Percentiles rank a stretch among this genome's conserved stretches.
These are phyloP conservation scores for Mycogone perniciosa DNA, from an alignment of 2,329 filamentous ascomycete genomes.

Conservation along the genomic window DNA sequence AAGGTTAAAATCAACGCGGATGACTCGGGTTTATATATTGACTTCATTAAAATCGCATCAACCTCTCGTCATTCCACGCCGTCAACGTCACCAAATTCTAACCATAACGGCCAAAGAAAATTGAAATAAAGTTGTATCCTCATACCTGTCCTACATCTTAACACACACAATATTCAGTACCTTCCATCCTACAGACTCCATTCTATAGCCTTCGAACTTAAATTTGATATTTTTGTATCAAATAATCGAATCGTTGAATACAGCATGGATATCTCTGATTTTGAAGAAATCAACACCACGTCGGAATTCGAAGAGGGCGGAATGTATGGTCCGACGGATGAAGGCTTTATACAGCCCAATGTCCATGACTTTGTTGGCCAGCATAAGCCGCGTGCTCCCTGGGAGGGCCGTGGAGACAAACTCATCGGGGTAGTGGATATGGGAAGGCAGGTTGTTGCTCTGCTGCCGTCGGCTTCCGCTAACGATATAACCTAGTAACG, in stretches of 20 bases:
- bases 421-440: conserved; percentile 31
- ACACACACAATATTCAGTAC: too few species aligned
- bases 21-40: too few species aligned
- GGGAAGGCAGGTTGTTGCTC: conserved; percentile 22
- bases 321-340: background rate
- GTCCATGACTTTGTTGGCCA: background rate
- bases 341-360: background rate
- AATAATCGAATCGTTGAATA: background rate
- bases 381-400: conserved; percentile 19
- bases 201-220: too few species aligned
- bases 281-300: conserved; percentile 7
- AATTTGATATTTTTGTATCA: too few species aligned
- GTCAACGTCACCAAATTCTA: too few species aligned
- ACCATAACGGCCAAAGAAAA: too few species aligned
- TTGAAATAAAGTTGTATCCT: too few species aligned
- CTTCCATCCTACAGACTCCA: too few species aligned
- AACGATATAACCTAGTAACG: conserved; percentile 45
- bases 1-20: too few species aligned
- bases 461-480: background rate
- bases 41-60: too few species aligned
- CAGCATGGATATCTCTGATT: conserved; percentile 5
- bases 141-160: too few species aligned
- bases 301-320: conserved; percentile 6
- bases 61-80: too few species aligned
- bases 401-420: conserved; percentile 24